phyloP scores from a whole-genome alignment of 2,329 filamentous ascomycete species.

The Venturia oleaginea region DNA sequence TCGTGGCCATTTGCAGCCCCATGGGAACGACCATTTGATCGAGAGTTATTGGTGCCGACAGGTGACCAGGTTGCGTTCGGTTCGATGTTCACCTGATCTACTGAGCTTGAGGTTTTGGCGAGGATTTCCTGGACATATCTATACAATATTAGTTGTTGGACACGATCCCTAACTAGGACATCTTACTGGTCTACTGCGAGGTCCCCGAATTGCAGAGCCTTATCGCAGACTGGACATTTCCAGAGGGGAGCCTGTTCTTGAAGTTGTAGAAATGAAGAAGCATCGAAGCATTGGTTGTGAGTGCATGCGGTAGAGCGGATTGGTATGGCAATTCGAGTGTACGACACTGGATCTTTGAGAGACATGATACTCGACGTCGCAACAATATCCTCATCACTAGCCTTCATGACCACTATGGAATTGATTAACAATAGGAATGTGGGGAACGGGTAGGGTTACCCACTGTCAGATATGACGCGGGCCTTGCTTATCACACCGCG shows the following conservation, averaged over 20 bases:
- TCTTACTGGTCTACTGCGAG: conserved; percentile 79
- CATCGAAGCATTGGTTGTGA: conserved; percentile 94
- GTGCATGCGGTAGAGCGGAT: conserved; percentile 72
- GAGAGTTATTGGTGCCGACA: conserved; percentile 30
- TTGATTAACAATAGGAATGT: background rate
- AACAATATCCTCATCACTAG: conserved; percentile 80
- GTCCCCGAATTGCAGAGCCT: conserved; percentile 67
- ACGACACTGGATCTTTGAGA: conserved; percentile 85
- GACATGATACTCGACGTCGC: conserved; percentile 83
- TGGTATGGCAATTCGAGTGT: conserved; percentile 68
- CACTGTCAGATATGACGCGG: conserved; percentile 77
- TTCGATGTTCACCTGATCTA: conserved; percentile 84
- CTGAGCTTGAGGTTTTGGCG: conserved; percentile 55
- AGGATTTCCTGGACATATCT: conserved; percentile 87
- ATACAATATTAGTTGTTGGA: conserved; percentile 14
- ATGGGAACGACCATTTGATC: conserved; percentile 1
- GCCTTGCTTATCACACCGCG: conserved; percentile 69
- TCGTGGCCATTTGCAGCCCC: background rate
- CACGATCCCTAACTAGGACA: conserved; percentile 5
- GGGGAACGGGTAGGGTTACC: conserved; percentile 24
- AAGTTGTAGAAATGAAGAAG: conserved; percentile 79
- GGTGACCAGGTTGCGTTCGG: conserved; percentile 70
- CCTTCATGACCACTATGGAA: conserved; percentile 62
- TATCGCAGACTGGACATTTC: conserved; percentile 92
- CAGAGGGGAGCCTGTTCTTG: conserved; percentile 96